Base-by-base conservation (phyloP, 2,329 filamentous ascomycete species). In the Cercospora janseana region DNA sequence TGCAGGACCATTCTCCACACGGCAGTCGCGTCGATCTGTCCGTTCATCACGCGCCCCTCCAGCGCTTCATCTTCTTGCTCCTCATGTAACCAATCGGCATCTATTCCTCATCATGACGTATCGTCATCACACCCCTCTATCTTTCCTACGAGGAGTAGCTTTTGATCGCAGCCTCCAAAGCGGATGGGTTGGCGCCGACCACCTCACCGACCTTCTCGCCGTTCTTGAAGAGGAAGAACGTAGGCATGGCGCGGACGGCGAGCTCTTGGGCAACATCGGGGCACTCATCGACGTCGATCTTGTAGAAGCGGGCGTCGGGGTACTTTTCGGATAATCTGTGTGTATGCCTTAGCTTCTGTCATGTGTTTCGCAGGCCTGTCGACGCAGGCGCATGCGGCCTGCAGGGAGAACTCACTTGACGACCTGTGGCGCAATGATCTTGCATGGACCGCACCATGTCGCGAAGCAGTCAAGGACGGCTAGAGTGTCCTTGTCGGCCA, bases 401-500 rank as follows among this genome's bases (percentile, higher is more conserved):
- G 12, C 2, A 10, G 27, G 24, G 16, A 26, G 32, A 35, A 28
- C 21, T 46, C 42, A 59, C 60, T 54, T 51, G 85, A 79, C 84
- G 51, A 95, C 75, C 56, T 83, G 72, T 52, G 91, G 92, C 13
- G 89, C 82, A 64, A 96, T 93, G 63, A 84, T 79, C 78, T 91
- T 95, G 86, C 92, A 97, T 54, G 92, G 92, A 54, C 89, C 90
- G 77, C 92, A 97, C 91, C 91, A 96, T 56, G 77, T 82, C 49
- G 91, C 91, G 71, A 86, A 90, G 75, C 83, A 90, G 76, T 97
- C 92, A 65, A 97, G 75, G 54, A 96, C 75, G 61, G 95, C 80
- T 58, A 87, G 70, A 46, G 77, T 77, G 65, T 82, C 72, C 48
- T 75, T 62, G 44, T 74, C 65, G 48, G 74, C 67, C 52, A 85